Conservation (phyloP, 208 protist genomes). For the Porcisia deanei region DNA sequence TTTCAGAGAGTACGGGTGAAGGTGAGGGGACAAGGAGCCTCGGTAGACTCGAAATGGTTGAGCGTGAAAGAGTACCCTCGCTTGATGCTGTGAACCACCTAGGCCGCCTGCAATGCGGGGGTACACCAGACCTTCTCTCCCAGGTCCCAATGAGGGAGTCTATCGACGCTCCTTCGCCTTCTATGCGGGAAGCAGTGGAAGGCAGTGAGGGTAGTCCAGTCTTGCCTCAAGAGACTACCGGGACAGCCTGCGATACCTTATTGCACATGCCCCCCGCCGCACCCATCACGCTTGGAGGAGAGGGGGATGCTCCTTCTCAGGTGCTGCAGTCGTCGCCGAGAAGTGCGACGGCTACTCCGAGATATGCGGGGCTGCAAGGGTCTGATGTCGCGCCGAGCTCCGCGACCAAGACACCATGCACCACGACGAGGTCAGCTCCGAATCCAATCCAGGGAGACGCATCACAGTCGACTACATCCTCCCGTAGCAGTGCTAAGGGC, state of each 20-base stretch:
- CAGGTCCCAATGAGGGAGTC: slow-evolving; percentile 6
- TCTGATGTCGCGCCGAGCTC: background rate
- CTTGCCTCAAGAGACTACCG: background rate
- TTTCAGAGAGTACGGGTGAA: slow-evolving; percentile 9
- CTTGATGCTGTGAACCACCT: background rate
- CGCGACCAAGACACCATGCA: background rate
- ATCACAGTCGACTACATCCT: background rate
- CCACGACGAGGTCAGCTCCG: background rate
- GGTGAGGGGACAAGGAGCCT: background rate
- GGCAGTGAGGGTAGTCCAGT: background rate
- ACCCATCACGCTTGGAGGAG: background rate
- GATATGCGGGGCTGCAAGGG: background rate
- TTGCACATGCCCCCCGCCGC: background rate
- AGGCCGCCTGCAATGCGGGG: background rate
- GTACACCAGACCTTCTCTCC: slow-evolving; percentile 1
- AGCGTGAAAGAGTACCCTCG: background rate
- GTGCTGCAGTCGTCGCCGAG: background rate
- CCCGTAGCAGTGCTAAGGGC: background rate
- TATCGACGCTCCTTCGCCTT: background rate
- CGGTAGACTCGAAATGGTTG: background rate
- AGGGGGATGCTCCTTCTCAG: background rate
- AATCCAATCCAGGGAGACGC: background rate
- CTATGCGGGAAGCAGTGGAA: background rate
- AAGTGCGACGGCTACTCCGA: background rate
- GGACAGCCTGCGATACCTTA: background rate